Conservation (phyloP, 441 rosid species). For the Erodium trifolium region DNA sequence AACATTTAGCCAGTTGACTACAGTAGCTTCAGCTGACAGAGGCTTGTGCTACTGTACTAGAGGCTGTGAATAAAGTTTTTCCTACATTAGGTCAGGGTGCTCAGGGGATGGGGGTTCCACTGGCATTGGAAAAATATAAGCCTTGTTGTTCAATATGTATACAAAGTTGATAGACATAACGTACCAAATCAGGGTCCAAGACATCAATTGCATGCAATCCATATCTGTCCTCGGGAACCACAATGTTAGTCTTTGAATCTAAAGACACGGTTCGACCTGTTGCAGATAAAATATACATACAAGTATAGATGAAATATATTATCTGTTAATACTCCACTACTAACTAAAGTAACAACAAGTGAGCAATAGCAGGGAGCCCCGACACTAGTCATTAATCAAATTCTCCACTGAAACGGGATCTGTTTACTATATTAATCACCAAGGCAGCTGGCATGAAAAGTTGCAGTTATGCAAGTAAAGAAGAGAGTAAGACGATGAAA, state of each 20-base stretch:
- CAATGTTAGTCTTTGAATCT: conserved; percentile 48
- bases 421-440: too few species aligned
- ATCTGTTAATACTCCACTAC: neutral
- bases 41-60: neutral
- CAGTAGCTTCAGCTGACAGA: neutral
- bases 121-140: neutral
- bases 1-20: neutral
- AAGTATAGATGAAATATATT: neutral
- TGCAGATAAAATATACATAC: conserved; percentile 16
- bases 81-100: neutral
- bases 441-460: neutral
- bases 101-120: neutral
- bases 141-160: neutral
- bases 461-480: neutral
- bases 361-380: too few species aligned
- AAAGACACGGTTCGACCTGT: conserved; percentile 70
- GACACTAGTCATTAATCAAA: too few species aligned
- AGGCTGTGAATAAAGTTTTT: too few species aligned
- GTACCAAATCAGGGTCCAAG: conserved; percentile 92
- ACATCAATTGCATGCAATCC: conserved; percentile 83
- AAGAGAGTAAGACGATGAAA: neutral
- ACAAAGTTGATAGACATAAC: neutral
- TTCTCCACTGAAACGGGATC: too few species aligned
- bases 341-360: too few species aligned
- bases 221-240: conserved; percentile 83